These are phyloP conservation scores for Wickerhamomyces tratensis DNA, from an alignment of 805 yeast genomes.

Conservation along the genomic window DNA sequence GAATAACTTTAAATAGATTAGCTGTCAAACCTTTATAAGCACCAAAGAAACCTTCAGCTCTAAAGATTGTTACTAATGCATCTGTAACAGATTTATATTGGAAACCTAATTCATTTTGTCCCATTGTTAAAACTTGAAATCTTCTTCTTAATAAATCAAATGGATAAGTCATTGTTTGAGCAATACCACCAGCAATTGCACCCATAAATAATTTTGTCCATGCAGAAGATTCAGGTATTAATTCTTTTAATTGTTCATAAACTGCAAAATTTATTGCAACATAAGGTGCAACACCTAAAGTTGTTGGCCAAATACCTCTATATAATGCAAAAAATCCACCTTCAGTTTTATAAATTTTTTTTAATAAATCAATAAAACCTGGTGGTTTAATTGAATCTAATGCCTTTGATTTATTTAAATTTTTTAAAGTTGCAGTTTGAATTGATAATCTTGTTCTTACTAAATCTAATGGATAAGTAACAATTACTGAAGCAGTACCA, in stretches of 20 bases:
- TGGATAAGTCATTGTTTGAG: constrained; percentile 87
- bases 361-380: constrained; percentile 52
- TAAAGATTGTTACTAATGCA: constrained; percentile 63
- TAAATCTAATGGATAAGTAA: constrained; percentile 87
- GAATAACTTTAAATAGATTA: constrained; percentile 81
- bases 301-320: constrained; percentile 84
- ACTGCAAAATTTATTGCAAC: constrained; percentile 89
- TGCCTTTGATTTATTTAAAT: constrained; percentile 33
- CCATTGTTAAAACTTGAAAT: constrained; percentile 86
- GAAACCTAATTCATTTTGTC: constrained; percentile 66
- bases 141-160: constrained; percentile 82
- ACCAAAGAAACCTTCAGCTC: constrained; percentile 64
- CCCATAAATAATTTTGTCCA: constrained; percentile 63
- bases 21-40: constrained; percentile 71
- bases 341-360: constrained; percentile 56
- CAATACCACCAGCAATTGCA: constrained; percentile 80
- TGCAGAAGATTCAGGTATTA: constrained; percentile 32
- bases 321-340: constrained; percentile 78
- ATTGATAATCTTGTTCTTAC: constrained; percentile 84
- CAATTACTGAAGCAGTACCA: constrained; percentile 70
- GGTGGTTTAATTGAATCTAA: constrained; percentile 42
- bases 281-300: constrained; percentile 92
- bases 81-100: constrained; percentile 67
- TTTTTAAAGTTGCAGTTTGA: constrained; percentile 63
- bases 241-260: constrained; percentile 72